Evolutionary conservation across 768 basidiomycete species (phyloP), one percentile per base, ranked within the genome.

Genomic region (Kwoniella dejecticola): DNA sequence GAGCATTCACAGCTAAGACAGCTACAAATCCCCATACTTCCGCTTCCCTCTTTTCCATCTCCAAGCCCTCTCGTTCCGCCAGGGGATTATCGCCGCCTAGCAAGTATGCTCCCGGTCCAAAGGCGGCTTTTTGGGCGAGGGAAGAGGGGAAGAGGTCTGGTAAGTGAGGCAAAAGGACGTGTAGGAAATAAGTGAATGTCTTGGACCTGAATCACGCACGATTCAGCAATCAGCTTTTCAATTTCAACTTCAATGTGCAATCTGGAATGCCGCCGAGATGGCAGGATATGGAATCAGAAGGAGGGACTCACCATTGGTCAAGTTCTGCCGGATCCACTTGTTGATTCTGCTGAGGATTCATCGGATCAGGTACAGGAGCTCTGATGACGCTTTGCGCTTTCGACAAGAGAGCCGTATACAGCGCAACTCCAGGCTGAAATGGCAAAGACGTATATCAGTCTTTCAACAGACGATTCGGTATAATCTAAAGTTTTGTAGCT

Each of bases 361-460:
- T 88, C 86, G 19, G 82, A 78, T 44, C 69, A 27, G 89, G 87
- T 0, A 83, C 84, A 41, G 70, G 83, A 2, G 84, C 84, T 70
- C 94, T 88, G 75, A 91, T 91, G 71, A 98, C 87, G 17, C 90
- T 85, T 78, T 93, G 91, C n/a, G 92, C 95, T 24, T 91, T 88
- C 66, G 89, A 92, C 55, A 98, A 82, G 78, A 98, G 88, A 45
- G 94, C 82, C 0, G 93, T 98, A 63, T 98, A 82, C 52, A 98
- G 83, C 2, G 91, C 90, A 26, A 97, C 82, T 33, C 94, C 96
- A 57, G 96, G 92, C 93, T 97, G 59, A 0, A 41, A 21, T 40
- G 49, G n/a, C 19, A 70, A 33, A 68, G 54, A 41, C 47, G n/a
- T 17, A 15, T 2, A 13, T 33, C 19, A 46, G 15, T 36, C 7